Evolutionary conservation across 495 filamentous ascomycete genomes (phyloP), one percentile per base, ranked within the genome.

Genomic region (Penicillium atrosanguineum): DNA sequence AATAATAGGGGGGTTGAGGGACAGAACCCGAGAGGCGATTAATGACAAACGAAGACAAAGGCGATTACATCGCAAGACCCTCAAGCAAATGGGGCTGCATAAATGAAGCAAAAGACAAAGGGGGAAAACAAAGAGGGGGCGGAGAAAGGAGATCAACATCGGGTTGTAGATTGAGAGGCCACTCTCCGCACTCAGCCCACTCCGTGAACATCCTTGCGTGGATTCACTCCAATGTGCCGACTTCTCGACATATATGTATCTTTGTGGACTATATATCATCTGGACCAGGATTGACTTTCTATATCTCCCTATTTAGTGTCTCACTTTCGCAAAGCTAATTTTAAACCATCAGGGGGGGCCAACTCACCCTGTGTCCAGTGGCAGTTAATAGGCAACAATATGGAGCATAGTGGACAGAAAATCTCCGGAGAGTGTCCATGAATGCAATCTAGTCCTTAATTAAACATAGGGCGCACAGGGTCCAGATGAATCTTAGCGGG

Each of bases 11-110:
- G 55, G 48, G 37, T 11, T 4, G 39, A 18, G 43, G 49, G 23
- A 31, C 37, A 21, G 29, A 28, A 34, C 37, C 61, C 46, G 55
- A 60, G 44, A 61, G 57, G 50, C 56, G 62, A 45, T 26, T 55
- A 46, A 49, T 49, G 45, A 25, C 20, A 42, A 21, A 21, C 12
- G 16, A 43, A 44, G 31, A 34, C 23, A 41, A 45, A 37, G 26
- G 55, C 44, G 59, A 65, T 73, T 62, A 72, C 69, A 75, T 74
- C 62, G 69, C 65, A 73, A 63, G 60, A 34, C 18, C 9, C 28
- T 37, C 14, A 16, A 44, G 15, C 11, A 34, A 14, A 34, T 34
- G 11, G 31, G 11, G 31, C 28, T 31, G 28, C 31, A 14, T 34
- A 6, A 18, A 44, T 34, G 44, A 40, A 16, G 16, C 12, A 36